Evolutionary conservation across 106 monocot species (phyloP).

Genomic region (Gastrodia elata): DNA sequence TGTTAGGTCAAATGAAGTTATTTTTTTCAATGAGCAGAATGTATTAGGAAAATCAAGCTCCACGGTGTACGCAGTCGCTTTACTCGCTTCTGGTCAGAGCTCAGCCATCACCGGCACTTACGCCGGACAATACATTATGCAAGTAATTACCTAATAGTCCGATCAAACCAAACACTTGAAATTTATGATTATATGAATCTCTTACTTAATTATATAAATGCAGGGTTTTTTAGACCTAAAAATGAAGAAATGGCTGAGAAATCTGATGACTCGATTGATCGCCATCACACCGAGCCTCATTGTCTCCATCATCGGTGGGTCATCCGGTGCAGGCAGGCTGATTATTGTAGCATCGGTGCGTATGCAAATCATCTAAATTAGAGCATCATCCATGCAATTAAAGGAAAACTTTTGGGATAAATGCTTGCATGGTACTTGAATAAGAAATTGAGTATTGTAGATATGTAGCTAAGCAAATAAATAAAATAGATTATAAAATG

Average conservation of each 20-base stretch:
- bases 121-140: constrained; percentile 82
- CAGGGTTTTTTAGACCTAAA: constrained; percentile 77
- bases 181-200: too few species aligned
- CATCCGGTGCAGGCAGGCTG: constrained; percentile 61
- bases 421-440: too few species aligned
- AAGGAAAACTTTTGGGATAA: too few species aligned
- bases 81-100: constrained; percentile 81
- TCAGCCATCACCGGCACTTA: constrained; percentile 86
- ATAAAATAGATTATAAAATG: too few species aligned
- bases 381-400: too few species aligned
- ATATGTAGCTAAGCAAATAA: too few species aligned
- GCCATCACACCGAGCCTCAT: constrained; percentile 73
- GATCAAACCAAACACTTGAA: too few species aligned
- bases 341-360: constrained; percentile 80
- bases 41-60: constrained; percentile 74
- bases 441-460: too few species aligned
- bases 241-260: constrained; percentile 68
- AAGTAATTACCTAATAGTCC: constrained; percentile 30
- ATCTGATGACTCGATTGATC: constrained; percentile 56
- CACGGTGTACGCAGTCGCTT: constrained; percentile 50
- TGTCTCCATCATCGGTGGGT: constrained; percentile 71
- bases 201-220: neutral
- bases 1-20: too few species aligned
- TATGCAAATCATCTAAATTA: neutral
- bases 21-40: constrained; percentile 26